Evolutionary conservation across 352 stramenopile species (phyloP).

Genomic region (Globisporangium abappressorium): DNA sequence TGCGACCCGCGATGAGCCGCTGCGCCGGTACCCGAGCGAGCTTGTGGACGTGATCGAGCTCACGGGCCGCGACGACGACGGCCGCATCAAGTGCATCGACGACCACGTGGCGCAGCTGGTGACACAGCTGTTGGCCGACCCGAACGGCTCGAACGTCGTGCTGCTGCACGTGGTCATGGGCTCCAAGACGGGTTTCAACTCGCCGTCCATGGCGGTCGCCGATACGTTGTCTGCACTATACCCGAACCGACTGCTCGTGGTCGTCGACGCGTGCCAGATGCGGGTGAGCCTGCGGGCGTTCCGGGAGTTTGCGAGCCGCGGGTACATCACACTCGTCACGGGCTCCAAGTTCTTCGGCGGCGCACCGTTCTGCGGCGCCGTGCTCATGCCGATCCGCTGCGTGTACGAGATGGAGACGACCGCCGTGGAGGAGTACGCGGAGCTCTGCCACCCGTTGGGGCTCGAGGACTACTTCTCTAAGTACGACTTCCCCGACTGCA

Average conservation of each 20-base stretch:
- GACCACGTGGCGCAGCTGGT: conserved; percentile 41
- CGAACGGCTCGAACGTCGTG: conserved; percentile 54
- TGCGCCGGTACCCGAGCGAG: conserved; percentile 58
- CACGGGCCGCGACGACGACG: conserved; percentile 49
- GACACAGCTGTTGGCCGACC: conserved; percentile 36
- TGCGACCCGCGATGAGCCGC: conserved; percentile 32
- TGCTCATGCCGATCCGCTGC: conserved; percentile 75
- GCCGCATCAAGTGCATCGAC: conserved; percentile 51
- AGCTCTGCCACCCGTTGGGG: conserved; percentile 64
- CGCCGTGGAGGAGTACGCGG: conserved; percentile 47
- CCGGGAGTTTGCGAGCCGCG: conserved; percentile 54
- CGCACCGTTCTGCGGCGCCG: conserved; percentile 81
- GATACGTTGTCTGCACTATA: conserved; percentile 52
- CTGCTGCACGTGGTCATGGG: conserved; percentile 85
- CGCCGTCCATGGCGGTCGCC: conserved; percentile 65
- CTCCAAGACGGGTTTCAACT: conserved; percentile 83
- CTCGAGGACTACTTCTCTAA: conserved; percentile 83
- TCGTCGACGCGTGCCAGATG: conserved; percentile 88
- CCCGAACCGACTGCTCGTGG: conserved; percentile 70
- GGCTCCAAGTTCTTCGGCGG: conserved; percentile 89
- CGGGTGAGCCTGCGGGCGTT: conserved; percentile 61
- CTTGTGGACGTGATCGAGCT: conserved; percentile 69
- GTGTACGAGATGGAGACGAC: conserved; percentile 79
- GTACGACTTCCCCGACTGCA: conserved; percentile 67
- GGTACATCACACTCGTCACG: conserved; percentile 78